A percentile compares a stretch with the other conserved stretches of the same genome.
Evolutionary conservation across 2,329 filamentous ascomycete genomes (phyloP).

Genomic region (Xylariaceae sp.): DNA sequence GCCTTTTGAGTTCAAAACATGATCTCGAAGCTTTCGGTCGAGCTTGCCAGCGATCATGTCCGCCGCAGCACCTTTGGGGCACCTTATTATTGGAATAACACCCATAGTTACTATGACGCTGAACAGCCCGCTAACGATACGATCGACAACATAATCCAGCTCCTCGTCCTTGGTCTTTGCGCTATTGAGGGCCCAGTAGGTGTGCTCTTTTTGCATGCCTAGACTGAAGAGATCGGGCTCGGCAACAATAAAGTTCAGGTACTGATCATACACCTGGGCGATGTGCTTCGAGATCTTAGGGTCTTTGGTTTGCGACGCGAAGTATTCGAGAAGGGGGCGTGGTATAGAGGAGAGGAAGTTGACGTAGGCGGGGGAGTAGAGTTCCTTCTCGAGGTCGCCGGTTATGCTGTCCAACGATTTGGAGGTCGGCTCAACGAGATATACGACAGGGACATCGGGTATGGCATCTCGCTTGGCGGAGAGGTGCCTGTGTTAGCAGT

Average conservation of each 20-base stretch:
- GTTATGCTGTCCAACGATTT: constrained; percentile 81
- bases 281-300: constrained; percentile 85
- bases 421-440: constrained; percentile 85
- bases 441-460: constrained; percentile 92
- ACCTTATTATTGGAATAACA: constrained; percentile 91
- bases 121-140: constrained; percentile 93
- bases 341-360: constrained; percentile 96
- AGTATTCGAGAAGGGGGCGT: constrained; percentile 86
- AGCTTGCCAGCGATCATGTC: constrained; percentile 93
- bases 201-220: constrained; percentile 83
- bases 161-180: constrained; percentile 85
- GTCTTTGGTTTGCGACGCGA: constrained; percentile 80
- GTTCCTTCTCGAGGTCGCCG: constrained; percentile 75
- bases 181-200: constrained; percentile 96
- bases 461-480: constrained; percentile 80
- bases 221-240: constrained; percentile 95
- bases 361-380: constrained; percentile 92
- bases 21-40: constrained; percentile 91
- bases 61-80: constrained; percentile 85
- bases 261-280: constrained; percentile 91
- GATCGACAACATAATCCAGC: constrained; percentile 81
- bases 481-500: constrained; percentile 59
- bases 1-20: constrained; percentile 95
- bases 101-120: constrained; percentile 98
- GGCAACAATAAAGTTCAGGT: constrained; percentile 93